Base-by-base conservation (phyloP, 1,139 yeast species). In the Taphrina populina region DNA sequence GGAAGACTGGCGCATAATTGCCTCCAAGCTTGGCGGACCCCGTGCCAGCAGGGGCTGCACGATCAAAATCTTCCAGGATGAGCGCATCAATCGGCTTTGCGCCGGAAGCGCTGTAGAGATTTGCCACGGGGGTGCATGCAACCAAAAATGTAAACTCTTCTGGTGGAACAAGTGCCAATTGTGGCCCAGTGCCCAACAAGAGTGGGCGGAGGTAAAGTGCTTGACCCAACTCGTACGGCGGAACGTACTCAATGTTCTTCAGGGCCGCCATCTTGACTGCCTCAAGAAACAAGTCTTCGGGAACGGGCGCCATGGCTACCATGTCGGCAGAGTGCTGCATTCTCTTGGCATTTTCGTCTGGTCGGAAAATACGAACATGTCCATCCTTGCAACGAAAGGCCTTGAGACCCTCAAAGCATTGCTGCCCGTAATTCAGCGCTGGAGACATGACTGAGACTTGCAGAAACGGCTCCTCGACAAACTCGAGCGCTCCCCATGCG, bases 331-430 rank as follows among this genome's bases (percentile, higher is more conserved):
- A 46, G 36, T 39, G 54, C 49, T 27, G 46, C 58, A 54, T 54
- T n/a, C 58, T 39, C 26, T 35, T 37, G n/a, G 51, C 47, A 20
- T 54, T 54, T 30, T 54, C 58, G 15, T 46, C 55, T 5, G 58
- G 58, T 8, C 58, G 54, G 46, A 39, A 54, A 19, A 54, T 17
- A 11, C 58, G 26, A 24, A 54, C 27, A 21, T 47, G 54, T 17
- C 58, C 58, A 26, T 54, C 58, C 29, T 34, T 47, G 43, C 47
- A 40, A 7, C 58, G 30, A 44, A 54, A 54, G 4, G 58, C 58
- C 49, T 54, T 54, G 33, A 54, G 36, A 10, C 58, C 58, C 20
- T 54, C 58, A 35, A 54, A 54, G 15, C 58, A 54, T 20, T 46
- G 55, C 26, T 54, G 58, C 2, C 58, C 58, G 33, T 54, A 54